These are phyloP conservation scores for Chalara sp. DNA, from an alignment of 2,329 filamentous ascomycete genomes.

Conservation along the genomic window DNA sequence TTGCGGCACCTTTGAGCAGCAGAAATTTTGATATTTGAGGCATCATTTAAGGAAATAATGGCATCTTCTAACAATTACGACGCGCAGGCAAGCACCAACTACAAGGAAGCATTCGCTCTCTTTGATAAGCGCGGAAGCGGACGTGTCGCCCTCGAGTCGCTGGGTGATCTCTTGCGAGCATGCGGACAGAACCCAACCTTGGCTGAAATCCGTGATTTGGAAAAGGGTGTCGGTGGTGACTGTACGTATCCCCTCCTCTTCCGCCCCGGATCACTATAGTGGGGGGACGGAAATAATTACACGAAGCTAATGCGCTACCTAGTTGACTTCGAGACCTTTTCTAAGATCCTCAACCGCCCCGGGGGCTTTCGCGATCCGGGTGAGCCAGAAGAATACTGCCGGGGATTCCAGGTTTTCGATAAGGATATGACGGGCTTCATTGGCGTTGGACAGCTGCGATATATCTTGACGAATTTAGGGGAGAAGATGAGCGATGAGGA, in stretches of 20 bases:
- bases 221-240: conserved; percentile 82
- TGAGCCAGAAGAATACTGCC: conserved; percentile 96
- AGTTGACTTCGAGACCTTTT: conserved; percentile 99
- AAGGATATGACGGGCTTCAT: conserved; percentile 99
- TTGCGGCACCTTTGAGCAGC: too few species aligned
- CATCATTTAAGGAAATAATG: conserved; percentile 7
- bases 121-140: conserved; percentile 99
- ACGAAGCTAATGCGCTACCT: neutral
- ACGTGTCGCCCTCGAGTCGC: conserved; percentile 76
- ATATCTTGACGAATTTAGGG: conserved; percentile 94
- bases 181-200: conserved; percentile 98
- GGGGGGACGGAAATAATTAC: too few species aligned
- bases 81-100: conserved; percentile 78
- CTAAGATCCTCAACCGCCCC: conserved; percentile 92
- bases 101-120: conserved; percentile 99
- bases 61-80: conserved; percentile 23
- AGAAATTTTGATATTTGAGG: too few species aligned
- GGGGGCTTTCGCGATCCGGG: conserved; percentile 97
- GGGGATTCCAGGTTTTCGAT: conserved; percentile 98
- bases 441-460: conserved; percentile 93
- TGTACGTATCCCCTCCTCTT: conserved; percentile 55
- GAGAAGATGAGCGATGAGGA: conserved; percentile 99
- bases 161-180: conserved; percentile 90
- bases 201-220: conserved; percentile 84
- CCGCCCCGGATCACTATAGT: neutral